A percentile compares a stretch with the other conserved stretches of the same genome.
These are phyloP conservation scores for Lachnellula arida DNA, from an alignment of 2,329 filamentous ascomycete species.

Conservation along the genomic window DNA sequence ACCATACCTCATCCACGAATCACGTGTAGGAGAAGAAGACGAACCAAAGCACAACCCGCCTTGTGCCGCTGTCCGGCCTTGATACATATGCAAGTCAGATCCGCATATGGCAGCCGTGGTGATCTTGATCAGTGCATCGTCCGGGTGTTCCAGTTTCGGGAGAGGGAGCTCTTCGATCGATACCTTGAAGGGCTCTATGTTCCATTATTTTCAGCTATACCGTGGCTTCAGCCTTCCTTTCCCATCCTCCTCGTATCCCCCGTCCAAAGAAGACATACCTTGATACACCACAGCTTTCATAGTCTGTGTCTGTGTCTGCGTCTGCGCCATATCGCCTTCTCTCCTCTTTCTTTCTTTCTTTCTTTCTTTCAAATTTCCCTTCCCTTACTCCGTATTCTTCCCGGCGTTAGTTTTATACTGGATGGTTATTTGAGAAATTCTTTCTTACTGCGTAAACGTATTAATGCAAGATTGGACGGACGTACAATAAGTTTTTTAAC, in stretches of 20 bases:
- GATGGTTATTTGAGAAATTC: too few species aligned
- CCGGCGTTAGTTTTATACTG: too few species aligned
- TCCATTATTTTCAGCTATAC: background rate
- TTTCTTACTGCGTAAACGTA: too few species aligned
- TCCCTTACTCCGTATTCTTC: background rate
- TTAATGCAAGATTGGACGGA: too few species aligned
- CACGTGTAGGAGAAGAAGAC: conserved; percentile 9
- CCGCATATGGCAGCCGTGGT: conserved; percentile 33
- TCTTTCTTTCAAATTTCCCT: background rate
- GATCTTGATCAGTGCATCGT: conserved; percentile 40
- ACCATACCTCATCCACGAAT: conserved; percentile 51
- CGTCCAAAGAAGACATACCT: conserved; percentile 7
- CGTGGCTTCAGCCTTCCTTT: background rate
- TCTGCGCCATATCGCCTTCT: conserved; percentile 16
- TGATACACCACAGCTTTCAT: conserved; percentile 26
- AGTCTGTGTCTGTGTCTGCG: conserved; percentile 6
- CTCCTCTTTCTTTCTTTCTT: background rate
- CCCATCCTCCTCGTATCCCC: background rate
- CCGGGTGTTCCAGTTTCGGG: conserved; percentile 52
- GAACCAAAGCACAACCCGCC: conserved; percentile 55
- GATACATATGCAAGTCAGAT: conserved; percentile 51
- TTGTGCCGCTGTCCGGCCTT: conserved; percentile 59
- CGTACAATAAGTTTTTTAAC: background rate
- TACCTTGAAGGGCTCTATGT: conserved; percentile 37
- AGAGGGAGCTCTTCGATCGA: conserved; percentile 55